phyloP scores from a whole-genome alignment of 2,329 filamentous ascomycete genomes.

The Pseudopithomyces maydicus region DNA sequence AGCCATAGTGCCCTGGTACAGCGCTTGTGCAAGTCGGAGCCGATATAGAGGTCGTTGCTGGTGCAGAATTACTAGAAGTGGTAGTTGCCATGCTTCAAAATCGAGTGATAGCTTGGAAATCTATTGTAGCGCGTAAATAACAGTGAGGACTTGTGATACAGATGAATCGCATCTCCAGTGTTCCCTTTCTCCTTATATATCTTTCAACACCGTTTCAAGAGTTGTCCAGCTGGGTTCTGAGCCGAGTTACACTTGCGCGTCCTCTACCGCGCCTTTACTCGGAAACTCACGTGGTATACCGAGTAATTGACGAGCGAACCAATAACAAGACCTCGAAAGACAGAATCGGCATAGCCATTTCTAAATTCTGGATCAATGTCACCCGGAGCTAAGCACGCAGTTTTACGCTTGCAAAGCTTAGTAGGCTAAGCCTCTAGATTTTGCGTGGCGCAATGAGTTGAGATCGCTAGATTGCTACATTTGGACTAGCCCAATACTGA shows the following conservation, averaged over 20 bases:
- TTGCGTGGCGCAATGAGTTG: not conserved
- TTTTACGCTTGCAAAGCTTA: not conserved
- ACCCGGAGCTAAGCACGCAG: not conserved
- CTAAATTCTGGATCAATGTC: not conserved
- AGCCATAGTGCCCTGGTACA: conserved; percentile 28
- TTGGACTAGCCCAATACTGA: conserved; percentile 1
- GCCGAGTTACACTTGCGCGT: not conserved
- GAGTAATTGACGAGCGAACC: conserved; percentile 14
- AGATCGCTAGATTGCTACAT: conserved; percentile 7
- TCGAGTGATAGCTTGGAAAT: not conserved
- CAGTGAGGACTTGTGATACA: not conserved
- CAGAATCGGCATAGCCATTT: conserved; percentile 1
- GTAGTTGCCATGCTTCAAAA: conserved; percentile 17
- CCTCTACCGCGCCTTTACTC: not conserved
- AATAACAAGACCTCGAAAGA: conserved; percentile 9
- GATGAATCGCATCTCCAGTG: not conserved
- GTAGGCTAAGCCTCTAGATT: not conserved
- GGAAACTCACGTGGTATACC: not conserved
- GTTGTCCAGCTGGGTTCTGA: not conserved
- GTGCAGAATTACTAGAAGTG: conserved; percentile 14
- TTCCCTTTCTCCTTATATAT: not conserved
- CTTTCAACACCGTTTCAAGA: not conserved
- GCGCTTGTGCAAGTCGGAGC: conserved; percentile 27
- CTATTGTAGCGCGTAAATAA: not conserved
- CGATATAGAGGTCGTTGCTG: conserved; percentile 14